Evolutionary conservation across 208 protist genomes (phyloP), one percentile per base, ranked within the genome.

Genomic region (Balamuthia mandrillaris): DNA sequence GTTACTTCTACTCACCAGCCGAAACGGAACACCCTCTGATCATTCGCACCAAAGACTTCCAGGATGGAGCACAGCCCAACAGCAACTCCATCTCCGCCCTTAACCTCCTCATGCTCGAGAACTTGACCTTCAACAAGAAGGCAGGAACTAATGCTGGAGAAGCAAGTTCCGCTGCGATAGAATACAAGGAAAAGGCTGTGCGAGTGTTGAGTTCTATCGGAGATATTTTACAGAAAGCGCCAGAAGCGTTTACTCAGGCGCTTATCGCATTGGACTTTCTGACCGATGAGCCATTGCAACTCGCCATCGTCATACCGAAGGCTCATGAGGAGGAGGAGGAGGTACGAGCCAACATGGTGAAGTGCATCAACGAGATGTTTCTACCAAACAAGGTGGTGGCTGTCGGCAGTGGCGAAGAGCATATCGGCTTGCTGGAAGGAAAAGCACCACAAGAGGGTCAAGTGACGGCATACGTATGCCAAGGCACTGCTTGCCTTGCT

Each of bases 31-130:
- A 63, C 49, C 74, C 74, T 5, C 74, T 81, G 16, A 81, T 81
- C 74, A 41, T 81, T 9, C 29, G 74, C 33, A 65, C 74, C 21
- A 81, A 81, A 33, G 74, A 81, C 47, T 81, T 81, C 74, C 56
- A 63, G 74, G 74, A 81, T 45, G 74, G 74, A n/a, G n/a, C n/a
- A n/a, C 56, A 44, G 16, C 74, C 74, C 9, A 81, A 51, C 49
- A 51, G 35, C 35, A 81, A 81, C 49, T 51, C 39, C 21, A 51
- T 37, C 14, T 42, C 47, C 4, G 74, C 74, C 29, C 39, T 81
- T 31, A 81, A 81, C 33, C 49, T 81, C 37, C 52, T 81, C 1
- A 24, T 63, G 47, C 49, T 81, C 12, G 74, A 81, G 24, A 4
- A 29, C 27, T 29, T 81, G 49, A 81, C 74, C 14, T 29, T 45